Percentiles rank a stretch among this genome's conserved stretches.
Conservation (phyloP, 176 grass and related monocot genomes). For the Triticum urartu region DNA sequence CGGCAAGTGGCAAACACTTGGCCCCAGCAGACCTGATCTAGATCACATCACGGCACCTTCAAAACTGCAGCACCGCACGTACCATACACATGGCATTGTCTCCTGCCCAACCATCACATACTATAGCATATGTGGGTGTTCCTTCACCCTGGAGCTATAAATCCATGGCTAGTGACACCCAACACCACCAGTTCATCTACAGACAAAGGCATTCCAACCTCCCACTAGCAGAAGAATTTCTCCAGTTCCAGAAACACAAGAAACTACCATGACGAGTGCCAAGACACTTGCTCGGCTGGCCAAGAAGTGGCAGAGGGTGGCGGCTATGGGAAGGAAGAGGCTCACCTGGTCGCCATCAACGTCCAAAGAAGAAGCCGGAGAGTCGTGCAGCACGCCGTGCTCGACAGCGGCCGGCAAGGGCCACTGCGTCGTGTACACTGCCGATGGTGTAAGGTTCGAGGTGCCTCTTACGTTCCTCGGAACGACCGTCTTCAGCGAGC, state of each 20-base stretch:
- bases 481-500: constrained; percentile 23
- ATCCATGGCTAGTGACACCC: background rate
- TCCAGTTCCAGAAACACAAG: background rate
- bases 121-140: background rate
- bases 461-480: constrained; percentile 35
- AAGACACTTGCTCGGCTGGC: constrained; percentile 22
- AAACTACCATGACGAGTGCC: constrained; percentile 23
- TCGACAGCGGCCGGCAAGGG: constrained; percentile 27
- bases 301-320: constrained; percentile 53
- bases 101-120: background rate
- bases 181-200: background rate
- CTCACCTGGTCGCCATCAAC: background rate
- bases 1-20: background rate
- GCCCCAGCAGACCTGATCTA: background rate
- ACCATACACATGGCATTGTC: background rate
- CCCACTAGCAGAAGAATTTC: background rate
- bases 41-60: background rate
- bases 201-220: background rate
- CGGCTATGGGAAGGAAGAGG: background rate
- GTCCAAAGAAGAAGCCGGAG: background rate
- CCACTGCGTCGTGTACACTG: constrained; percentile 43
- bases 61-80: background rate
- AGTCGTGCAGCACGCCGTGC: no score
- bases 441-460: constrained; percentile 40
- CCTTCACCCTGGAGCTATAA: background rate